These are phyloP conservation scores for Geranium rotundifolium DNA, from an alignment of 345 rosid species.

Conservation along the genomic window DNA sequence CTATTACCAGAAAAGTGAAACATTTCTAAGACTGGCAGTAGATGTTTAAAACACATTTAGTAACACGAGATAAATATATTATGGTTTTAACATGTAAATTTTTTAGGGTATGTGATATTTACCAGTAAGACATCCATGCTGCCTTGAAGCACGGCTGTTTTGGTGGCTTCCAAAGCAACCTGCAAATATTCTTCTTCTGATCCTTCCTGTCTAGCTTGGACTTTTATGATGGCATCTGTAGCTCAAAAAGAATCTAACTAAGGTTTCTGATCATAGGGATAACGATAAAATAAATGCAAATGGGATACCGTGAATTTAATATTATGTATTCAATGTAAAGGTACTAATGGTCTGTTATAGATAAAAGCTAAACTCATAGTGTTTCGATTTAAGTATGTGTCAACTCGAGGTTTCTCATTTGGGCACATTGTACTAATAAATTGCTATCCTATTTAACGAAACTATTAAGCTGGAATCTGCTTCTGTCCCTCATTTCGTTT, in stretches of 20 bases:
- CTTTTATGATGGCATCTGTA: constrained; percentile 54
- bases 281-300: not conserved
- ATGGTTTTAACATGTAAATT: not conserved
- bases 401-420: not conserved
- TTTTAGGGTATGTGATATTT: constrained; percentile 11
- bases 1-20: not conserved
- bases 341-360: not conserved
- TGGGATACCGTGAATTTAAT: too few relatives aligned
- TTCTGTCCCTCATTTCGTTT: not conserved
- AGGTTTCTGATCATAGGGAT: constrained; percentile 1
- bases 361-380: not conserved
- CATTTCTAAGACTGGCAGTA: not conserved
- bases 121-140: constrained; percentile 71
- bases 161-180: constrained; percentile 61
- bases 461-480: not conserved
- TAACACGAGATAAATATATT: not conserved
- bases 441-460: too few relatives aligned
- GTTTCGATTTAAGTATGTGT: not conserved
- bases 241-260: constrained; percentile 3
- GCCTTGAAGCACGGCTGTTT: constrained; percentile 76
- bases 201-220: constrained; percentile 47
- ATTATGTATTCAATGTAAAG: too few relatives aligned
- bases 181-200: constrained; percentile 44
- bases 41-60: not conserved
- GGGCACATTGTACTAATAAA: not conserved